Conservation (phyloP, 495 filamentous ascomycete genomes). For the Tuber calosporum region DNA sequence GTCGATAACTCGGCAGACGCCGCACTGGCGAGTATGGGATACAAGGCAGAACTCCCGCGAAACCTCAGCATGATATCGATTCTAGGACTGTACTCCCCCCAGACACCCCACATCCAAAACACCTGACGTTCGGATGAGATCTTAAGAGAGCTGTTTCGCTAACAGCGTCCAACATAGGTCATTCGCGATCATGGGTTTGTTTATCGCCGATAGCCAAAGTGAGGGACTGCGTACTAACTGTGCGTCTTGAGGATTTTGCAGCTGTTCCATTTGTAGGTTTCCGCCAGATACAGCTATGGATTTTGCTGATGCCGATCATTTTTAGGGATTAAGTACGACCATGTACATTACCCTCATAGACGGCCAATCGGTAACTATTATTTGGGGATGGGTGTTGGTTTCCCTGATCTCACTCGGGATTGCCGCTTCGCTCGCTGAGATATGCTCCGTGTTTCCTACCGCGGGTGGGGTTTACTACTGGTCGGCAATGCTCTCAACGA, state of each 20-base stretch:
- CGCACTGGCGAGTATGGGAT: constrained; percentile 57
- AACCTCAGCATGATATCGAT: constrained; percentile 60
- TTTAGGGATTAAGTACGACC: constrained; percentile 50
- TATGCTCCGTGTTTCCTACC: constrained; percentile 47
- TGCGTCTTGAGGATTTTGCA: constrained; percentile 4
- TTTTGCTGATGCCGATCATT: not conserved
- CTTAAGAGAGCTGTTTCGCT: constrained; percentile 6
- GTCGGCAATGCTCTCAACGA: constrained; percentile 49
- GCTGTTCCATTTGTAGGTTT: constrained; percentile 39
- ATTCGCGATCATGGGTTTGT: constrained; percentile 43
- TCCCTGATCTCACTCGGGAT: constrained; percentile 45
- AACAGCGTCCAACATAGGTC: constrained; percentile 23
- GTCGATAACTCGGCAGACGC: constrained; percentile 44
- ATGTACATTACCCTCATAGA: constrained; percentile 60
- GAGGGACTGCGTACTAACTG: not conserved
- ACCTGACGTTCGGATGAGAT: not conserved
- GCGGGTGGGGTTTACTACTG: constrained; percentile 51
- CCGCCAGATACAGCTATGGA: constrained; percentile 24
- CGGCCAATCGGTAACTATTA: constrained; percentile 52
- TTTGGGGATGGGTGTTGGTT: constrained; percentile 48
- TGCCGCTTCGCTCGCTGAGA: constrained; percentile 47
- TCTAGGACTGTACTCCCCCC: constrained; percentile 50
- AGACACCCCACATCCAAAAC: constrained; percentile 2
- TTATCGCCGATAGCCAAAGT: not conserved
- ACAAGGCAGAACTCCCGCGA: constrained; percentile 57